Conservation (phyloP, 2,329 filamentous ascomycete species). For the Colletotrichum scovillei region DNA sequence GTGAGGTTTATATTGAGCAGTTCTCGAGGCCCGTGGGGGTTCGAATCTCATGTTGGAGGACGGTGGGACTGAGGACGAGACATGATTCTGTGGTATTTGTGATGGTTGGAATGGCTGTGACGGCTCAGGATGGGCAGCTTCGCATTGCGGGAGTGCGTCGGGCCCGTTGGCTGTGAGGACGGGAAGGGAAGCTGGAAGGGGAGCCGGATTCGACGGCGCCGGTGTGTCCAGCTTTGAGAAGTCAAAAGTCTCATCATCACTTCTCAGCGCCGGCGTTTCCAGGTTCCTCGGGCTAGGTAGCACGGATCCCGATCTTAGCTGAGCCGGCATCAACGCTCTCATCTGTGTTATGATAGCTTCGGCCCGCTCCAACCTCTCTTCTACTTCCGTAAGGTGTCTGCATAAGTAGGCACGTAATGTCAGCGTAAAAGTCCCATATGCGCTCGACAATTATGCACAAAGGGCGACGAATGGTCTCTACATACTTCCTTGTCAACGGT, state of each 20-base stretch:
- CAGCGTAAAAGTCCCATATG: neutral
- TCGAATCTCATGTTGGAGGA: neutral
- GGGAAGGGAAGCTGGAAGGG: neutral
- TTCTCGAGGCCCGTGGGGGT: neutral
- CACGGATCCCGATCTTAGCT: slow-evolving; percentile 36
- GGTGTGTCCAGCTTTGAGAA: slow-evolving; percentile 9
- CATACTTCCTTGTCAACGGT: slow-evolving; percentile 58
- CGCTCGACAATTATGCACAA: neutral
- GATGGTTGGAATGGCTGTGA: neutral
- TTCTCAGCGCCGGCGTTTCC: neutral
- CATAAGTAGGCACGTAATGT: neutral
- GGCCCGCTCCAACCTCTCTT: slow-evolving; percentile 51
- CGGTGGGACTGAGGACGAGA: neutral
- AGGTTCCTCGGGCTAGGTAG: neutral
- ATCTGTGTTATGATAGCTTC: slow-evolving; percentile 46
- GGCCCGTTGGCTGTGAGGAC: neutral
- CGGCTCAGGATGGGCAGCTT: neutral
- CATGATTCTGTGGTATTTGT: neutral
- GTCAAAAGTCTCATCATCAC: neutral
- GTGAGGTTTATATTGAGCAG: neutral
- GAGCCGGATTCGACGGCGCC: neutral
- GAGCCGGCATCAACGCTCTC: slow-evolving; percentile 42
- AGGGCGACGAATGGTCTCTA: too few species aligned
- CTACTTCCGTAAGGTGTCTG: slow-evolving; percentile 56
- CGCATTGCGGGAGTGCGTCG: neutral